Evolutionary conservation across 805 yeast genomes (phyloP), one percentile per base, ranked within the genome.

Genomic region (Ogataea dorogensis): DNA sequence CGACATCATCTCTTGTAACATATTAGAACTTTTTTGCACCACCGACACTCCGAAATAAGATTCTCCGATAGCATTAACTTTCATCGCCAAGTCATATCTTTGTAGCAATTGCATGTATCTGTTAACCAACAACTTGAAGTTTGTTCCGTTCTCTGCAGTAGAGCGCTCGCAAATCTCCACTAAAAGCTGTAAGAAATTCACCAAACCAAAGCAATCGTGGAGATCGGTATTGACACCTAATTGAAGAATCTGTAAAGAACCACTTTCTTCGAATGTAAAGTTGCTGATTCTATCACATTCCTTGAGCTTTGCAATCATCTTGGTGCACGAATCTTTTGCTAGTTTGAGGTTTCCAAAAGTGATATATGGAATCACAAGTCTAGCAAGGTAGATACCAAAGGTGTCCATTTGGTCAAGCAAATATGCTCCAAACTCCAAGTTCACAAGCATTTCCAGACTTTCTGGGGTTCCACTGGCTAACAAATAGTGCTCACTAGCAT

Each of bases 351-450:
- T 85, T 34, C 73, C 75, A 38, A 83, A 69, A 46, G 79, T 72
- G 15, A 86, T 64, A 57, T 85, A 91, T 48, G 89, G 87, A 37
- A 88, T 59, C 5, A 87, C 80, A 2, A 87, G 76, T 45, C 97
- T 71, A 2, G 58, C 46, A 5, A 54, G 38, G 35, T 52, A 56
- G 6, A 22, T 17, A 3, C 55, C 58, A 26, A 60, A 54, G 3
- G 44, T 20, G 15, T 41, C 22, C 4, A 57, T 40, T 15, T 49
- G 28, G n/a, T 71, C 66, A 32, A 63, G 65, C 15, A 42, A 20
- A 50, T 50, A 47, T 32, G 63, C 23, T 37, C 59, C 42, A 40
- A 58, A 53, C 29, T 52, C 64, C 62, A 77, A 68, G 6, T 56
- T 50, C 8, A 53, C 44, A 24, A 63, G 46, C 30, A 54, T 31